Conservation (phyloP, 495 filamentous ascomycete genomes). For the Ramalina intermedia region DNA sequence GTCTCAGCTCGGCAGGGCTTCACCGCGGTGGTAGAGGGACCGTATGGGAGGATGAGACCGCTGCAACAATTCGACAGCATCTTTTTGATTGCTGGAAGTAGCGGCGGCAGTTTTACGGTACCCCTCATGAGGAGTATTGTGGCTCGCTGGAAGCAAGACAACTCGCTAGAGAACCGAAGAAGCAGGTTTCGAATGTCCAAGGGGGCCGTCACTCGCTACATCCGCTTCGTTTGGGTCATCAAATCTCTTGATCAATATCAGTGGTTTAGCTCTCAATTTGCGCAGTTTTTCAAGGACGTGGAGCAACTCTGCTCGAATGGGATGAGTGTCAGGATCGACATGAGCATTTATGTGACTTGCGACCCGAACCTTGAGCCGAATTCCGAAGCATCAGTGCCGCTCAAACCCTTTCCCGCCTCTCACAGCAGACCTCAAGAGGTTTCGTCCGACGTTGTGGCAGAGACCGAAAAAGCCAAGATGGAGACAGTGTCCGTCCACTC, state of each 20-base stretch:
- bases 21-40: slow-evolving; percentile 31
- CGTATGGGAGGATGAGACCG: slow-evolving; percentile 35
- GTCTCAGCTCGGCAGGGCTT: slow-evolving; percentile 14
- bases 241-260: slow-evolving; percentile 51
- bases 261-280: slow-evolving; percentile 53
- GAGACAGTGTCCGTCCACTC: slow-evolving; percentile 16
- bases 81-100: slow-evolving; percentile 47
- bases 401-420: background rate
- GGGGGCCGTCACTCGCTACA: slow-evolving; percentile 40
- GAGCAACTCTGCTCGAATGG: slow-evolving; percentile 19
- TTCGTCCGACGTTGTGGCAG: slow-evolving; percentile 4
- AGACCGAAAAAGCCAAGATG: slow-evolving; percentile 1
- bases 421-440: background rate
- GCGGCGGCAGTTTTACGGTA: slow-evolving; percentile 39
- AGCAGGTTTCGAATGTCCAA: background rate
- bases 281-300: slow-evolving; percentile 39
- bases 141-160: slow-evolving; percentile 18
- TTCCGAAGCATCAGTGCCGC: background rate
- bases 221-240: slow-evolving; percentile 63
- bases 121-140: slow-evolving; percentile 40
- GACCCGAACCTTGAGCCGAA: slow-evolving; percentile 28
- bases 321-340: slow-evolving; percentile 30
- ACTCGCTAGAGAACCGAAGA: background rate
- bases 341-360: slow-evolving; percentile 48
- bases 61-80: slow-evolving; percentile 43